A percentile compares a stretch with the other conserved stretches of the same genome.
These are phyloP conservation scores for Reticulascus tulasneorum DNA, from an alignment of 2,329 filamentous ascomycete genomes.

Conservation along the genomic window DNA sequence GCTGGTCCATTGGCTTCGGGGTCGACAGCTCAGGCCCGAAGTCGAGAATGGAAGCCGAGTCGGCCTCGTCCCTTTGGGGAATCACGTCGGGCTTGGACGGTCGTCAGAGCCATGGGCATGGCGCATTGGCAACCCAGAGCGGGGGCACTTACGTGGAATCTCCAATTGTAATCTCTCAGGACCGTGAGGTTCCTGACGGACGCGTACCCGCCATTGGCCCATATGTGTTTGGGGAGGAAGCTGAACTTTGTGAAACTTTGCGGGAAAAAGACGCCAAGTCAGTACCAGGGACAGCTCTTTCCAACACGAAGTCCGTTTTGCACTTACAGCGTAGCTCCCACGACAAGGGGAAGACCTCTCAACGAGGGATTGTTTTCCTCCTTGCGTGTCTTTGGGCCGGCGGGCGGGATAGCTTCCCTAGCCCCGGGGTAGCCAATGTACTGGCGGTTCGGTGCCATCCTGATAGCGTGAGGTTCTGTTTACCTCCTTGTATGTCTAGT, in stretches of 20 bases:
- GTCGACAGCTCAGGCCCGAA: slow-evolving; percentile 36
- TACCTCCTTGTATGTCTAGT: no score
- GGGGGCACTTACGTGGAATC: slow-evolving; percentile 41
- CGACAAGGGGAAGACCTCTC: slow-evolving; percentile 59
- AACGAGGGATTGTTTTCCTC: slow-evolving; percentile 65
- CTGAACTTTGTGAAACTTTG: slow-evolving; percentile 59
- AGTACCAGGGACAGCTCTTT: no score
- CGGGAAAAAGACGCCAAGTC: not conserved
- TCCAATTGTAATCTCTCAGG: slow-evolving; percentile 39
- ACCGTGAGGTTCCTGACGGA: slow-evolving; percentile 41
- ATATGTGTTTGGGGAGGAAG: slow-evolving; percentile 62
- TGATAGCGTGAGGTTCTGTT: no score
- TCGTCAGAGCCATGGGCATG: slow-evolving; percentile 1
- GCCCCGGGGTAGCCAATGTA: slow-evolving; percentile 15
- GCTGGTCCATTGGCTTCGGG: slow-evolving; percentile 34
- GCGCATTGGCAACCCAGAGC: no score
- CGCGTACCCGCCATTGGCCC: slow-evolving; percentile 62
- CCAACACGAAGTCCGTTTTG: no score
- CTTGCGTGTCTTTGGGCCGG: slow-evolving; percentile 3
- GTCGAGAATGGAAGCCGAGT: slow-evolving; percentile 13
- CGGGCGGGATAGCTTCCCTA: slow-evolving; percentile 4
- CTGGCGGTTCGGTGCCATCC: slow-evolving; percentile 13
- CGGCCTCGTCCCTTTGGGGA: slow-evolving; percentile 36
- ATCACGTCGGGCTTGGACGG: slow-evolving; percentile 50
- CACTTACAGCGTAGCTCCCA: slow-evolving; percentile 58